Evolutionary conservation across 169 alveolate species (phyloP).

Genomic region (Plasmodium reichenowi): DNA sequence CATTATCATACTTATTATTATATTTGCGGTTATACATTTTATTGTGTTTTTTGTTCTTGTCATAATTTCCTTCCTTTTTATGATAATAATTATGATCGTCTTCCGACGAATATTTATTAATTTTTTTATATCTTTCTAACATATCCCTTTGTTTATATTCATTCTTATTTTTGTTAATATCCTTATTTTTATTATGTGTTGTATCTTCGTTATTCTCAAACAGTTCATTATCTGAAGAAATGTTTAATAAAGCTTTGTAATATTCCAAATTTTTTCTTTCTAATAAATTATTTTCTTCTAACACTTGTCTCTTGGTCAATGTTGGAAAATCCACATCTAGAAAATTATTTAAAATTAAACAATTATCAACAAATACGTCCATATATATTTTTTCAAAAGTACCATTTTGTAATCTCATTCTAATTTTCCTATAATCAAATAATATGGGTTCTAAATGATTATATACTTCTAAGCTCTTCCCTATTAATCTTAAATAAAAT

Average conservation of each 20-base stretch:
- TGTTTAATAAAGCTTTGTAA: conserved; percentile 53
- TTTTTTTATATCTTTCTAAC: not conserved
- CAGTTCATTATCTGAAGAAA: conserved; percentile 42
- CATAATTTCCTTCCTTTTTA: not conserved
- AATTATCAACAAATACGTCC: conserved; percentile 98
- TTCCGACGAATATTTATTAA: too few relatives aligned
- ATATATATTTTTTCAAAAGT: conserved; percentile 89
- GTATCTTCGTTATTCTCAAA: conserved; percentile 7
- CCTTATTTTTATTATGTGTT: not conserved
- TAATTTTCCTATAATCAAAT: conserved; percentile 96
- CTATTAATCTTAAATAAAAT: conserved; percentile 92
- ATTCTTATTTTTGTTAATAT: conserved; percentile 1
- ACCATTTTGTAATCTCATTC: conserved; percentile 93
- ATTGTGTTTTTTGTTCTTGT: not conserved
- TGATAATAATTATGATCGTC: too few relatives aligned
- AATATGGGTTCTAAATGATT: conserved; percentile 94
- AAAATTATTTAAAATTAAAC: conserved; percentile 89
- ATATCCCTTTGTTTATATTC: not conserved
- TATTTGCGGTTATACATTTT: not conserved
- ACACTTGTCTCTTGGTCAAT: conserved; percentile 90
- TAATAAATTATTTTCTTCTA: conserved; percentile 91
- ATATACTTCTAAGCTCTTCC: conserved; percentile 83
- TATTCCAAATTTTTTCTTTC: conserved; percentile 60
- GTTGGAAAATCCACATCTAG: conserved; percentile 96
- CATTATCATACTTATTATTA: not conserved